Base-by-base conservation (phyloP, 306 rosid species). In the Ormosia semicastrata region DNA sequence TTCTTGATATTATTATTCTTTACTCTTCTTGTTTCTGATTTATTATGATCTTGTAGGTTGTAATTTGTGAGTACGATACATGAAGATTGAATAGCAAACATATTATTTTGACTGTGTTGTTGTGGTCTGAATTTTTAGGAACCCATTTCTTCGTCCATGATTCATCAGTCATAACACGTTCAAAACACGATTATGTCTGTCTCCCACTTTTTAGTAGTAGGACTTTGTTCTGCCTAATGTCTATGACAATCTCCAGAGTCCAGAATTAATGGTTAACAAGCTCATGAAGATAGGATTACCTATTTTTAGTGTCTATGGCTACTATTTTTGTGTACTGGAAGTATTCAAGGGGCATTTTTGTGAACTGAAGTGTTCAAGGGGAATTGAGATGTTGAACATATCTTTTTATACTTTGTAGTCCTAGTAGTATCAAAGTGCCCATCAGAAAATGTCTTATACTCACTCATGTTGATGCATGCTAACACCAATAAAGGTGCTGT, bases 31-130 rank as follows among this genome's bases (percentile, higher is more conserved):
- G 32, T 68, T 60, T 71, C 66, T 71, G 7, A 71, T 78, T 77
- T 83, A 75, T 82, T 83, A 82, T 89, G 79, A 60, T 84, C 50
- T 59, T 79, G 62, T 85, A 83, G 79, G 91, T 83, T 86, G 58
- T 77, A 84, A 83, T 87, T 78, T 86, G 85, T 91, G 81, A 67
- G 78, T 71, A 77, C 70, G 64, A 14, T 82, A 68, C 65, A 76
- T 77, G 36, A 66, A 74, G 81, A 66, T 78, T 79, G 77, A 86
- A 81, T 77, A 63, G 88, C 69, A 78, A 83, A 79, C 80, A 59
- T 67, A 47, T 62, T 78, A 67, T 83, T 14, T 66, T 41, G 76
- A 75, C 59, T n/a, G n/a, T n/a, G 75, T 69, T 74, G 76, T 53
- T 80, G 49, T 65, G 30, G 18, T 59, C 50, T 53, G 29, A 52